A percentile compares a stretch with the other conserved stretches of the same genome.
Conservation (phyloP, 2,329 filamentous ascomycete genomes). For the Phaeosphaeria sp. region DNA sequence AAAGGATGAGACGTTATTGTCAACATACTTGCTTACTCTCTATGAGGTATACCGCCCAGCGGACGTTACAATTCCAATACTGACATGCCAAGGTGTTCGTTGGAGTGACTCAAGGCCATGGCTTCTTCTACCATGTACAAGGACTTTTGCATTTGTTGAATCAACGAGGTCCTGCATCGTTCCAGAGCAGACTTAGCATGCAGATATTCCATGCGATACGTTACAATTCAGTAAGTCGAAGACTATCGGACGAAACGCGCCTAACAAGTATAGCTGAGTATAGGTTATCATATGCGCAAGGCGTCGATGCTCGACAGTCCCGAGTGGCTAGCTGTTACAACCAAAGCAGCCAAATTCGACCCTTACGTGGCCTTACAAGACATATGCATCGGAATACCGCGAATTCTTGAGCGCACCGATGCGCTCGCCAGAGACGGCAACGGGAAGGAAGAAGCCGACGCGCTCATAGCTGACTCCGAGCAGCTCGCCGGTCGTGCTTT, state of each 20-base stretch:
- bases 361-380: constrained; percentile 43
- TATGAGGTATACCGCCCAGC: constrained; percentile 28
- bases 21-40: constrained; percentile 43
- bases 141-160: constrained; percentile 40
- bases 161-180: constrained; percentile 41
- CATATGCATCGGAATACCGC: constrained; percentile 41
- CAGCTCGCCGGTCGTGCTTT: constrained; percentile 31
- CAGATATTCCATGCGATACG: constrained; percentile 45
- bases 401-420: constrained; percentile 44
- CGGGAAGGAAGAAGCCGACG: constrained; percentile 24
- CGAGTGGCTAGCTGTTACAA: constrained; percentile 42
- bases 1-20: constrained; percentile 44
- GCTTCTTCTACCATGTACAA: constrained; percentile 48
- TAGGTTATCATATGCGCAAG: constrained; percentile 45
- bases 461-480: constrained; percentile 35
- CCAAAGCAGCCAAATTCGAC: constrained; percentile 37
- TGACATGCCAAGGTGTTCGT: constrained; percentile 29
- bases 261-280: constrained; percentile 35
- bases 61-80: neutral
- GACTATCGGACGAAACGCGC: neutral
- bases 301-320: constrained; percentile 42
- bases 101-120: constrained; percentile 40
- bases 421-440: constrained; percentile 11
- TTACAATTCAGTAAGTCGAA: constrained; percentile 39
- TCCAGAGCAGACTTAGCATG: constrained; percentile 36